Percentiles rank a stretch among this genome's conserved stretches.
phyloP scores from a whole-genome alignment of 179 eudicot species.

The Corrigiola litoralis region DNA sequence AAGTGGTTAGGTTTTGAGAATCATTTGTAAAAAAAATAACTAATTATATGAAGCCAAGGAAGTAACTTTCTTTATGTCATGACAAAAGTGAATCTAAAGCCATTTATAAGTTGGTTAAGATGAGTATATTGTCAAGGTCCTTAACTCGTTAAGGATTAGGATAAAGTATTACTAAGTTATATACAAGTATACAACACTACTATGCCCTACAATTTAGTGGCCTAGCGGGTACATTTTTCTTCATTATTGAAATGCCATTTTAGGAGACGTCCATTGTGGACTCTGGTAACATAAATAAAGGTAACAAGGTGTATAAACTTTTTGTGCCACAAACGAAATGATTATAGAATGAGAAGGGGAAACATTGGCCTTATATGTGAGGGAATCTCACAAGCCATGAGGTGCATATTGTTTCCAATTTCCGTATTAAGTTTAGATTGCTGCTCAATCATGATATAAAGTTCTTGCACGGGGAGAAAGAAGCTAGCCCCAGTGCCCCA shows the following conservation, averaged over 20 bases:
- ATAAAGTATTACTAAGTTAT: neutral
- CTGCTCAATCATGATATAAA: neutral
- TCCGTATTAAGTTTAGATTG: neutral
- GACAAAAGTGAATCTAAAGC: conserved; percentile 21
- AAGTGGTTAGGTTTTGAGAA: conserved; percentile 1
- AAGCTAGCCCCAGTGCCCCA: neutral
- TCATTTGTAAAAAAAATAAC: conserved; percentile 1
- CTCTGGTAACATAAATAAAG: neutral
- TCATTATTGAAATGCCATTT: too few relatives aligned
- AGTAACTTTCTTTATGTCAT: neutral
- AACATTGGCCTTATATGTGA: neutral
- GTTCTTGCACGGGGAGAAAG: conserved; percentile 11
- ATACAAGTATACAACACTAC: too few relatives aligned
- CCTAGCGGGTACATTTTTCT: too few relatives aligned
- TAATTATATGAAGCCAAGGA: neutral
- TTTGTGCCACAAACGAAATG: neutral
- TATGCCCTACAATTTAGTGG: too few relatives aligned
- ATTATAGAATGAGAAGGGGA: neutral
- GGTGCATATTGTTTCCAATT: neutral
- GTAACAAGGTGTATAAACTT: neutral
- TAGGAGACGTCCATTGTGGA: conserved; percentile 5
- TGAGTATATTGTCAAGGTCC: neutral
- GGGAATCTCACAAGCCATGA: conserved; percentile 7
- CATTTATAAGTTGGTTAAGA: conserved; percentile 5
- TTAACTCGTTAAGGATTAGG: neutral